Conservation (phyloP, 1,284 basidiomycete genomes). For the Fomitopsis betulina region DNA sequence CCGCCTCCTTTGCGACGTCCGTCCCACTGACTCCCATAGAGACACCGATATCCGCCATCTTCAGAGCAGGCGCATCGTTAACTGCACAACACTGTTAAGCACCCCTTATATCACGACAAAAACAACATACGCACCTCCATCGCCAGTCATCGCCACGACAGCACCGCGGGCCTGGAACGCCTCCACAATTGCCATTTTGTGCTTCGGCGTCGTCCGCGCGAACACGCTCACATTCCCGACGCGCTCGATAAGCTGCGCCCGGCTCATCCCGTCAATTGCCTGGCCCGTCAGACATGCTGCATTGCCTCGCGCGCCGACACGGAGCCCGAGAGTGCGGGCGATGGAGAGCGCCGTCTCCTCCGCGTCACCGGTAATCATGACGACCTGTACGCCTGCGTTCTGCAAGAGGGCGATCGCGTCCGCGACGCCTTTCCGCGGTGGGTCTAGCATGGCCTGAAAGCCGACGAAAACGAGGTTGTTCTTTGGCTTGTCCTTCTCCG, state of each 20-base stretch:
- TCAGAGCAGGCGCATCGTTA: constrained; percentile 95
- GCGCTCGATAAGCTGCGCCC: constrained; percentile 77
- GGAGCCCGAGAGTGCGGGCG: constrained; percentile 85
- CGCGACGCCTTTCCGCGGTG: constrained; percentile 89
- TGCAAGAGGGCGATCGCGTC: constrained; percentile 82
- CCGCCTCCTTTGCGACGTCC: constrained; percentile 97
- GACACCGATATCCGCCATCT: constrained; percentile 97
- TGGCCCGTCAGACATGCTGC: constrained; percentile 72
- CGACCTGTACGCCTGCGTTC: constrained; percentile 85
- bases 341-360: constrained; percentile 90
- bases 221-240: constrained; percentile 87
- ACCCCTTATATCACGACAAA: not conserved
- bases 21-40: constrained; percentile 97
- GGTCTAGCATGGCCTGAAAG: constrained; percentile 94
- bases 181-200: constrained; percentile 96
- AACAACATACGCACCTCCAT: constrained; percentile 56
- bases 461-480: constrained; percentile 83
- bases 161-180: constrained; percentile 87
- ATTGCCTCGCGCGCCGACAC: constrained; percentile 39
- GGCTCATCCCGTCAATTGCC: constrained; percentile 81
- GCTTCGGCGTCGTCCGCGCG: constrained; percentile 91
- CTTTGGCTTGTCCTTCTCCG: constrained; percentile 36
- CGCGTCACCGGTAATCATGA: constrained; percentile 98
- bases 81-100: constrained; percentile 42
- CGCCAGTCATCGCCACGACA: constrained; percentile 97